Percentiles rank a stretch among this genome's conserved stretches.
These are phyloP conservation scores for Candida chauliodis DNA, from an alignment of 805 yeast species.

Conservation along the genomic window DNA sequence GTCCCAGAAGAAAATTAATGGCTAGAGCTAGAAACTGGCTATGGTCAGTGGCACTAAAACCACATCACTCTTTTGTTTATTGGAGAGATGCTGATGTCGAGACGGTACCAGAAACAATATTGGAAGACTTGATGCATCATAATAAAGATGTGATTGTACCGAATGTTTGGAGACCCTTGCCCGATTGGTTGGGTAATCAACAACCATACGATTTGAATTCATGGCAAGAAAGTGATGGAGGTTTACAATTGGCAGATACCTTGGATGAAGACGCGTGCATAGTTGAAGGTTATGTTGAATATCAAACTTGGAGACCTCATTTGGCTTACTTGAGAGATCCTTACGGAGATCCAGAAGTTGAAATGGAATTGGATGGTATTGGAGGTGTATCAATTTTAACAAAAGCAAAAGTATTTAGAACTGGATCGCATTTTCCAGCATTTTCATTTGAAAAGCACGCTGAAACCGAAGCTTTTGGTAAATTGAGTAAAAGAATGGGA, in stretches of 20 bases:
- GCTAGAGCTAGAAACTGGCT: conserved; percentile 96
- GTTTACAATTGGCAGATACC: conserved; percentile 66
- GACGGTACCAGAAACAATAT: conserved; percentile 74
- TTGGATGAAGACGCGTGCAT: conserved; percentile 93
- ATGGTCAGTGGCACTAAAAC: conserved; percentile 78
- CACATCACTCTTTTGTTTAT: conserved; percentile 92
- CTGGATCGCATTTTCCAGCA: conserved; percentile 94
- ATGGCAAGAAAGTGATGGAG: conserved; percentile 85
- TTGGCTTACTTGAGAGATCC: conserved; percentile 93
- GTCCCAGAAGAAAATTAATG: conserved; percentile 91
- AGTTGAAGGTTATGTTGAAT: conserved; percentile 96
- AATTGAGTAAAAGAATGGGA: conserved; percentile 82
- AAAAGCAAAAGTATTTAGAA: conserved; percentile 79
- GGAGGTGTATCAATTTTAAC: conserved; percentile 95
- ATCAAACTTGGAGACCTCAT: conserved; percentile 98
- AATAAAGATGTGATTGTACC: conserved; percentile 92
- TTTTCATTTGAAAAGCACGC: conserved; percentile 95
- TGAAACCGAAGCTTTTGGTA: conserved; percentile 96
- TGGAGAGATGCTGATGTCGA: conserved; percentile 99
- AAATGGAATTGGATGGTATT: conserved; percentile 91
- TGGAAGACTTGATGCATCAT: conserved; percentile 92
- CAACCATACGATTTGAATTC: conserved; percentile 84
- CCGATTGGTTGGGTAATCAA: conserved; percentile 80
- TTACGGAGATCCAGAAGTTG: conserved; percentile 89
- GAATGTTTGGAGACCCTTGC: conserved; percentile 87